Evolutionary conservation across 306 rosid species (phyloP).

Genomic region (Luffa aegyptiaca): DNA sequence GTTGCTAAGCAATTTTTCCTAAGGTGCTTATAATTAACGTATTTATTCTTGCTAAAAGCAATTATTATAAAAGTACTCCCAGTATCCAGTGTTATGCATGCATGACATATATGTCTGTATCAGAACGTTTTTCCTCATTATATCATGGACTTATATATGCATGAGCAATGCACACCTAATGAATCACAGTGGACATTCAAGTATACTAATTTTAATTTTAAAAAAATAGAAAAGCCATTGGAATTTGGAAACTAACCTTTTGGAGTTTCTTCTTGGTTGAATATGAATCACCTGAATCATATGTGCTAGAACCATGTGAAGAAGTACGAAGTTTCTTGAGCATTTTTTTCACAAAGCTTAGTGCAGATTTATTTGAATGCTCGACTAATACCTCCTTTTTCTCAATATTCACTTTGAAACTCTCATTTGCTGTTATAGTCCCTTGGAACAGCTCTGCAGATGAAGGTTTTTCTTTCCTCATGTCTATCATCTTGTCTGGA

Average conservation of each 20-base stretch:
- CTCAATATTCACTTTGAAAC: slow-evolving; percentile 19
- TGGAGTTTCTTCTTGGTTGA: slow-evolving; percentile 44
- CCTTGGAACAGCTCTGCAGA: slow-evolving; percentile 54
- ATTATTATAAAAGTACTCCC: not conserved
- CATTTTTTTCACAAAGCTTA: slow-evolving; percentile 48
- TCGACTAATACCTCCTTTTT: slow-evolving; percentile 25
- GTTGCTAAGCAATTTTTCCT: not conserved
- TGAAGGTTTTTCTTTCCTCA: slow-evolving; percentile 51
- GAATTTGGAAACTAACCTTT: slow-evolving; percentile 47
- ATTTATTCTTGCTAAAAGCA: not conserved
- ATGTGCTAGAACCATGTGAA: slow-evolving; percentile 23
- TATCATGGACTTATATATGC: not conserved
- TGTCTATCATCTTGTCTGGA: slow-evolving; percentile 34
- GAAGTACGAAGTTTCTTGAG: slow-evolving; percentile 38
- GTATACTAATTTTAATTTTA: not conserved
- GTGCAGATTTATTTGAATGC: slow-evolving; percentile 38
- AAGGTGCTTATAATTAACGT: not conserved
- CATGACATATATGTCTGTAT: not conserved
- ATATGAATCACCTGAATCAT: slow-evolving; percentile 19
- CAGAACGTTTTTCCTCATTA: not conserved
- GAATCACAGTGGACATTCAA: not conserved
- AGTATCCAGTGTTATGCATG: not conserved
- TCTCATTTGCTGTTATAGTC: slow-evolving; percentile 37
- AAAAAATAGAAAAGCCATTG: not conserved
- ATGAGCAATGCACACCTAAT: not conserved